Percentiles rank a stretch among this genome's conserved stretches.
These are phyloP conservation scores for Exophiala aquamarina DNA, from an alignment of 2,329 filamentous ascomycete genomes.

Conservation along the genomic window DNA sequence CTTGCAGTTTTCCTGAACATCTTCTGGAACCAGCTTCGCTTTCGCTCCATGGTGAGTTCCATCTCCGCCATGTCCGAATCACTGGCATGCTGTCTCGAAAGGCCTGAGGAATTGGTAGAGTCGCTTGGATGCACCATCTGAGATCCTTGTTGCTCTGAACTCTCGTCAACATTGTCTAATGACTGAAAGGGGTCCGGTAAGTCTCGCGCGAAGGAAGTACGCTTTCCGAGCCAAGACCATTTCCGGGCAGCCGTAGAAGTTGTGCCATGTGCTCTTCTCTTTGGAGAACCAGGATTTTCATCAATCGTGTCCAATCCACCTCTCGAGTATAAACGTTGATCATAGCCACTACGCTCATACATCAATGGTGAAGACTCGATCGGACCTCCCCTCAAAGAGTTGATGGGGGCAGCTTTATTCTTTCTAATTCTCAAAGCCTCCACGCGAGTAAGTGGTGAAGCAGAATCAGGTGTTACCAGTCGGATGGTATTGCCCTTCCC, in stretches of 20 bases:
- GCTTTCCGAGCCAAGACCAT: conserved; percentile 47
- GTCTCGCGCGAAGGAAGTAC: conserved; percentile 24
- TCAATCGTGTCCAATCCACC: conserved; percentile 44
- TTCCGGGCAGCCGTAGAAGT: conserved; percentile 32
- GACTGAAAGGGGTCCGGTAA: conserved; percentile 23
- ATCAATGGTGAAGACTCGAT: conserved; percentile 31
- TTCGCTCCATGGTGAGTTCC: conserved; percentile 24
- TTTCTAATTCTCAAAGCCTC: conserved; percentile 59
- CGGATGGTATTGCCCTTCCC: conserved; percentile 51
- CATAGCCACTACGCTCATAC: conserved; percentile 27
- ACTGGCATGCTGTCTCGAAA: conserved; percentile 9
- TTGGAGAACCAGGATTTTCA: conserved; percentile 39
- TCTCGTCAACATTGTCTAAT: conserved; percentile 32
- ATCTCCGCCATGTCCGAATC: conserved; percentile 16
- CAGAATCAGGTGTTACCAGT: conserved; percentile 55
- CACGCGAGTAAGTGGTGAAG: conserved; percentile 43
- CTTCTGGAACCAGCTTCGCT: conserved; percentile 29
- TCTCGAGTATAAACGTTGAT: conserved; percentile 29
- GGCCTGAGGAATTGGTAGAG: conserved; percentile 15
- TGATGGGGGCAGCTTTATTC: conserved; percentile 30
- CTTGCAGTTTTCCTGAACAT: conserved; percentile 25
- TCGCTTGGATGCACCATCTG: conserved; percentile 30
- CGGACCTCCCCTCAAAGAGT: conserved; percentile 29
- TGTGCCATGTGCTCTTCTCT: conserved; percentile 21
- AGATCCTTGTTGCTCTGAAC: conserved; percentile 12